These are phyloP conservation scores for Inosperma sp. DNA, from an alignment of 768 basidiomycete genomes.

Conservation along the genomic window DNA sequence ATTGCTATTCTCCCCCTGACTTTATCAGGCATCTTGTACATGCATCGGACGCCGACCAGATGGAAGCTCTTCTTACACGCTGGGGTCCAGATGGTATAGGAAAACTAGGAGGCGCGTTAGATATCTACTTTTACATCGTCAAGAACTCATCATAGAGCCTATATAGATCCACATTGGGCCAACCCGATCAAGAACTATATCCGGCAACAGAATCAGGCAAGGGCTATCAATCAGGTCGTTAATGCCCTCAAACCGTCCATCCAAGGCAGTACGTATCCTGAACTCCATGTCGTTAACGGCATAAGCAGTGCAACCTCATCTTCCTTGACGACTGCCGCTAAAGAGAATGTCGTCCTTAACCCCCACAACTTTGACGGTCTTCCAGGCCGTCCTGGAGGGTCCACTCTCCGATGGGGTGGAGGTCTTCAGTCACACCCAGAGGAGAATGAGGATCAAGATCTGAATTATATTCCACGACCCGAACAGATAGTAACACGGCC, in stretches of 20 bases:
- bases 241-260: slow-evolving; percentile 59
- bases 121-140: slow-evolving; percentile 14
- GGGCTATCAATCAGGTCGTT: slow-evolving; percentile 73
- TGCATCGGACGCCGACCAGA: slow-evolving; percentile 86
- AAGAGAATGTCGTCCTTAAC: slow-evolving; percentile 55
- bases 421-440: slow-evolving; percentile 65
- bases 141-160: slow-evolving; percentile 21
- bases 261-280: slow-evolving; percentile 42
- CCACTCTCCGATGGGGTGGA: slow-evolving; percentile 53
- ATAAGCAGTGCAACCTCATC: slow-evolving; percentile 67
- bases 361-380: slow-evolving; percentile 42
- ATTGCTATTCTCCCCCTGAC: slow-evolving; percentile 23
- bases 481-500: slow-evolving; percentile 31
- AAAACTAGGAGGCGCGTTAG: slow-evolving; percentile 69
- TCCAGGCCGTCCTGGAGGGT: slow-evolving; percentile 52
- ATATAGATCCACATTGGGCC: slow-evolving; percentile 82
- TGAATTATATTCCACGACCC: slow-evolving; percentile 28
- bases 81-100: slow-evolving; percentile 89
- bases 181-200: slow-evolving; percentile 80
- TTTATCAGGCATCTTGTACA: slow-evolving; percentile 75
- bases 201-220: slow-evolving; percentile 59
- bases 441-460: slow-evolving; percentile 54
- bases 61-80: slow-evolving; percentile 77
- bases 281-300: slow-evolving; percentile 78
- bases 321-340: slow-evolving; percentile 68